Conservation (phyloP, 257 asterid genomes). For the Solanum sejunctum region DNA sequence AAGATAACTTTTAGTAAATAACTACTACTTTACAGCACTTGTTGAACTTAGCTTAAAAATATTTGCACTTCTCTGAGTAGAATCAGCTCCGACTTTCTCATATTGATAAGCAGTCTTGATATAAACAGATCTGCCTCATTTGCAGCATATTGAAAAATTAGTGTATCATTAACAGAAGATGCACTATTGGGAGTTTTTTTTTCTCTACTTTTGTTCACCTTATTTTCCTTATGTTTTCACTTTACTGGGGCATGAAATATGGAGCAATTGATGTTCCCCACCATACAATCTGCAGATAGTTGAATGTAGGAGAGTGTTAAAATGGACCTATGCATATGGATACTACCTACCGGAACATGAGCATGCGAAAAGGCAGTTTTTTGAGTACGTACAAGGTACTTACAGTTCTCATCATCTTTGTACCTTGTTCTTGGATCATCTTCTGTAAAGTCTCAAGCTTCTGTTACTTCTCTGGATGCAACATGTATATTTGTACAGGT, state of each 20-base stretch:
- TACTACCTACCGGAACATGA: constrained; percentile 75
- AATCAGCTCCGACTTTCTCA: not conserved
- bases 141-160: too few species aligned
- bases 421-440: not conserved
- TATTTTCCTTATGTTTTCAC: not conserved
- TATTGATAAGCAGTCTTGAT: too few species aligned
- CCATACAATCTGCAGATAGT: constrained; percentile 57
- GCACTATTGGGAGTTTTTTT: too few species aligned
- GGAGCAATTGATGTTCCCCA: not conserved
- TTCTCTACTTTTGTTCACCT: too few species aligned
- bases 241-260: not conserved
- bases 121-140: too few species aligned
- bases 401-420: not conserved
- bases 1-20: not conserved
- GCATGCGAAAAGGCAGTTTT: constrained; percentile 60
- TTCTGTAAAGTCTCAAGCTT: not conserved
- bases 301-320: constrained; percentile 93
- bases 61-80: not conserved
- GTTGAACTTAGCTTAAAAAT: not conserved
- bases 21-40: not conserved
- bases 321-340: constrained; percentile 98
- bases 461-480: not conserved
- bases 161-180: too few species aligned
- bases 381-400: constrained; percentile 95
- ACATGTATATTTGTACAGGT: constrained; percentile 30